These are phyloP conservation scores for Mortierella sp. DNA, from an alignment of 371 early-diverging fungal genomes.

Conservation along the genomic window DNA sequence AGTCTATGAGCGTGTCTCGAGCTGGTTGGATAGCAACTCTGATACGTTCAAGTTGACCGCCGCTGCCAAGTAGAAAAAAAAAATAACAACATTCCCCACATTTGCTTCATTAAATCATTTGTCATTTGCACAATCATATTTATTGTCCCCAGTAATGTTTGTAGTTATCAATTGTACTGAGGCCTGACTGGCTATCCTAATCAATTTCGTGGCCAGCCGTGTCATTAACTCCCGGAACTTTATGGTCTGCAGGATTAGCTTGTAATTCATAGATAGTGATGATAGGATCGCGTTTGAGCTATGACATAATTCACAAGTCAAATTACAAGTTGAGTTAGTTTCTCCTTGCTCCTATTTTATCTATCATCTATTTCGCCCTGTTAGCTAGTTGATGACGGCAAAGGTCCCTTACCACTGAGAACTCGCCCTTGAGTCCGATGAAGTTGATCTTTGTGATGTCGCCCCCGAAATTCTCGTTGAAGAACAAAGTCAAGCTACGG, in stretches of 20 bases:
- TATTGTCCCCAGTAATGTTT: neutral
- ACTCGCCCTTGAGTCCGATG: conserved; percentile 94
- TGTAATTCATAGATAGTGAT: conserved; percentile 89
- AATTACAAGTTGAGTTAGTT: neutral
- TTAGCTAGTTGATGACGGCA: no score
- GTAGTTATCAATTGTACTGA: neutral
- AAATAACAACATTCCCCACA: neutral
- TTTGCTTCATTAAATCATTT: neutral
- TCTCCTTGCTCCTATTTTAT: neutral
- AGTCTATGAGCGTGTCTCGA: conserved; percentile 87
- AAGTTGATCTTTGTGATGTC: conserved; percentile 80
- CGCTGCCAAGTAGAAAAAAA: conserved; percentile 31
- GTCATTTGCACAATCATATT: neutral
- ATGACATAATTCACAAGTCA: conserved; percentile 2
- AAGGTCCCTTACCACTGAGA: conserved; percentile 70
- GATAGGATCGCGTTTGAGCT: conserved; percentile 86
- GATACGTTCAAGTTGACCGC: conserved; percentile 57
- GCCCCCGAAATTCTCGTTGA: conserved; percentile 85
- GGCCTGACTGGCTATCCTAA: conserved; percentile 28
- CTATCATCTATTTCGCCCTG: no score
- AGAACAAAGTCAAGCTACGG: conserved; percentile 83
- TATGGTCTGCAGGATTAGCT: conserved; percentile 90
- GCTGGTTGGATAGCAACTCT: conserved; percentile 75
- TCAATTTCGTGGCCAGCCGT: conserved; percentile 59
- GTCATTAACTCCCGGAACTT: conserved; percentile 63